Evolutionary conservation across 352 stramenopile genomes (phyloP).

Genomic region (Peronosclerospora sorghi): DNA sequence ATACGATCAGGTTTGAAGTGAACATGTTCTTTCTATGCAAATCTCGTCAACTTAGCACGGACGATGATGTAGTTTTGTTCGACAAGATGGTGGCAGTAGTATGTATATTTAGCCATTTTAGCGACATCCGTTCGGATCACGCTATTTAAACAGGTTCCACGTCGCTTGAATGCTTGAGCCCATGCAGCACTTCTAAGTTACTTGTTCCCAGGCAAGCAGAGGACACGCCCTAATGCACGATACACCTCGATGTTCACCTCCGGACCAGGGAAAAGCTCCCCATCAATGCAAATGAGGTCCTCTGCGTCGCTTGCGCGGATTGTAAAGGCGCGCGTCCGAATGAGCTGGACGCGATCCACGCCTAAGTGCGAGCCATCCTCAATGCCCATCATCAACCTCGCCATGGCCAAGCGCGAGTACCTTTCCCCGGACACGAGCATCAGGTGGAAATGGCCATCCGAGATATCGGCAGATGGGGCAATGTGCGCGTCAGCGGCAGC

Average conservation of each 20-base stretch:
- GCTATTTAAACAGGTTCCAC: no score
- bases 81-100: no score
- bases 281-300: conserved; percentile 52
- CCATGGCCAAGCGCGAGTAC: conserved; percentile 26
- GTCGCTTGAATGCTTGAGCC: no score
- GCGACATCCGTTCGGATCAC: no score
- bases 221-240: neutral
- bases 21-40: no score
- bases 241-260: neutral
- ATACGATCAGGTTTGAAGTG: no score
- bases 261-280: conserved; percentile 36
- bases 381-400: conserved; percentile 38
- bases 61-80: no score
- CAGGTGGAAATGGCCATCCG: conserved; percentile 54
- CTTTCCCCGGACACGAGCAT: conserved; percentile 35
- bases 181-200: no score
- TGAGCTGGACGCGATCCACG: conserved; percentile 28
- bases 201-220: neutral
- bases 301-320: conserved; percentile 18
- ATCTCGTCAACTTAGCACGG: no score
- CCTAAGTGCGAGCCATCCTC: conserved; percentile 41
- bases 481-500: conserved; percentile 31
- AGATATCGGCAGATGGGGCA: conserved; percentile 29
- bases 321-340: conserved; percentile 54
- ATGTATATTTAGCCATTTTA: no score